Evolutionary conservation across 345 rosid species (phyloP), one percentile per base, ranked within the genome.

Genomic region (Arabis hirsuta): DNA sequence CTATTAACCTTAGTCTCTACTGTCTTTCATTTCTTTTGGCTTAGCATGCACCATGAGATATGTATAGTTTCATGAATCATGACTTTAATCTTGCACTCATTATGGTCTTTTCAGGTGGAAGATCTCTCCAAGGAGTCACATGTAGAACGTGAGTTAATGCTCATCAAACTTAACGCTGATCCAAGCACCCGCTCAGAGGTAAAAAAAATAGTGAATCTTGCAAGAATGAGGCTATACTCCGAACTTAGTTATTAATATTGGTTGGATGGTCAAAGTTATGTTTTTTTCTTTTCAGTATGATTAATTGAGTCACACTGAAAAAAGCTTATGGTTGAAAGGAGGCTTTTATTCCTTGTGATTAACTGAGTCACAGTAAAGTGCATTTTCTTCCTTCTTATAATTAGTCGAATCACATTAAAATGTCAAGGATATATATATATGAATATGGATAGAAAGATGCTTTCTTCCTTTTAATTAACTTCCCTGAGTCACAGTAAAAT

Each of bases 111-210:
- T 53, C 83, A 91, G 97, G 98, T 91, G 58, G 92, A 91, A 52
- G 98, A 91, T 81, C 67, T 94, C 73, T 94, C 98, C 50, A 85
- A 22, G 72, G 98, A 91, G 78, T 88, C 98, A 9, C 98, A 89
- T 41, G 93, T 94, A 32, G 98, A 92, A 76, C 95, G 98, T 29
- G 98, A 92, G 61, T 63, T 92, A 54, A 90, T 92, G 96, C 96
- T 92, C 60, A 70, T 92, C 58, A 92, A 92, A 76, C 84, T 94
- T 73, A 79, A 84, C 26, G 85, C 85, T 10, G 82, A 88, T 63
- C 87, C 91, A 52, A 78, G 62, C 56, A 67, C 73, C 34, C 87
- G 85, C 26, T 76, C 88, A 53, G 97, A 94, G 97, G 98, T 93
- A 81, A 22, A 19, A 52, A 24, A 1, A 57, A 45, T 51, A 55